A percentile compares a stretch with the other conserved stretches of the same genome.
Conservation (phyloP, 2,329 filamentous ascomycete genomes). For the Xylaria sp. region DNA sequence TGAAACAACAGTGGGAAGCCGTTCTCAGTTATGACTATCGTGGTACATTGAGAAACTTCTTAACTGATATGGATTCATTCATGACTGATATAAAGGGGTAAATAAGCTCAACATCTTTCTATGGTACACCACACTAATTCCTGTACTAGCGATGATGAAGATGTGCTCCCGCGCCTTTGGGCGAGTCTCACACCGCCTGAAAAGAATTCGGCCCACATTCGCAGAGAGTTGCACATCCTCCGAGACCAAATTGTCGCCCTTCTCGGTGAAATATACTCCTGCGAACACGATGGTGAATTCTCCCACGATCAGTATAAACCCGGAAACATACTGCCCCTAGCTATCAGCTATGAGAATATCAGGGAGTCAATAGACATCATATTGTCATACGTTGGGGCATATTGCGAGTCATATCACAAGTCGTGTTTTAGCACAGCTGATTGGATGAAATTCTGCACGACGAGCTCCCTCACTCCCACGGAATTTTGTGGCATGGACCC, state of each 20-base stretch:
- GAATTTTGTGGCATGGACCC: constrained; percentile 44
- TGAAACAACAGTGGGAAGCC: neutral
- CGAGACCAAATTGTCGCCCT: constrained; percentile 43
- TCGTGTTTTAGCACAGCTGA: no score
- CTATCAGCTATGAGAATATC: constrained; percentile 34
- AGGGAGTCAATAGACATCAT: constrained; percentile 35
- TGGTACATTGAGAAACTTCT: constrained; percentile 28
- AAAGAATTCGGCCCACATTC: constrained; percentile 29
- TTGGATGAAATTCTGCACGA: constrained; percentile 30
- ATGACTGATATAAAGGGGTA: constrained; percentile 41
- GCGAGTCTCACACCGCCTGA: neutral
- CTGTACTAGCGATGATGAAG: constrained; percentile 41
- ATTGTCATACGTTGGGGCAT: constrained; percentile 8
- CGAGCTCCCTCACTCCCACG: constrained; percentile 38
- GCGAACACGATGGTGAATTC: constrained; percentile 18
- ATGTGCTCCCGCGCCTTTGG: constrained; percentile 34
- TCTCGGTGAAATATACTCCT: constrained; percentile 32
- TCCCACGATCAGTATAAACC: constrained; percentile 7
- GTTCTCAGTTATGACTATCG: neutral
- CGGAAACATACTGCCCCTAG: constrained; percentile 3
- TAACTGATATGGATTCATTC: constrained; percentile 37
- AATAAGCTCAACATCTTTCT: neutral
- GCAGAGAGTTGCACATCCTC: constrained; percentile 42
- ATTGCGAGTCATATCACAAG: no score
- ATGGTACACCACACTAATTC: constrained; percentile 7